Evolutionary conservation across 2,329 filamentous ascomycete genomes (phyloP).

Genomic region (Neocucurbitaria cava): DNA sequence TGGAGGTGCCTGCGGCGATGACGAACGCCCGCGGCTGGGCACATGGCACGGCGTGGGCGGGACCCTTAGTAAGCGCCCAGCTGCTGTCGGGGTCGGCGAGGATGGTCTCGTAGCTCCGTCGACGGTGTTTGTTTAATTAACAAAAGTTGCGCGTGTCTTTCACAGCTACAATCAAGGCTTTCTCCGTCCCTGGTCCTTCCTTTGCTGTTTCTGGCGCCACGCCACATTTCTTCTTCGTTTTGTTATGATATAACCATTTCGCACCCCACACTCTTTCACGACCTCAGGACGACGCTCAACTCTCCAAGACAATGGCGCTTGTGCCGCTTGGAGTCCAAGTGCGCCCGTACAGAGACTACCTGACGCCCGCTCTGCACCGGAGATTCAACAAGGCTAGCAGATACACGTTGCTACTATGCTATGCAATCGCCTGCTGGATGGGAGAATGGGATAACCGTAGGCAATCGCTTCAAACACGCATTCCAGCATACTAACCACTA

Average conservation of each 20-base stretch:
- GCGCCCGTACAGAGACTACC: constrained; percentile 83
- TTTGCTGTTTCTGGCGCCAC: constrained; percentile 13
- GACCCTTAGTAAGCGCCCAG: constrained; percentile 19
- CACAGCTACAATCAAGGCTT: constrained; percentile 9
- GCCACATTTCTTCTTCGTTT: constrained; percentile 7
- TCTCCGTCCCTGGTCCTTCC: constrained; percentile 1
- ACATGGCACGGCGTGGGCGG: constrained; percentile 21
- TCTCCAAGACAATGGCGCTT: constrained; percentile 31
- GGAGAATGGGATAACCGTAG: constrained; percentile 70
- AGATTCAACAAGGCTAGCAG: constrained; percentile 82
- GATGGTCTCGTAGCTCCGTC: constrained; percentile 20
- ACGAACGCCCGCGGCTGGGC: constrained; percentile 27
- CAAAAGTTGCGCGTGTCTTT: constrained; percentile 21
- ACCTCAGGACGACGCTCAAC: constrained; percentile 22
- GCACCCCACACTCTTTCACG: constrained; percentile 31
- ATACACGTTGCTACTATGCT: constrained; percentile 74
- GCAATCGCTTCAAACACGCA: constrained; percentile 44
- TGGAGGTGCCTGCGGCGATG: constrained; percentile 37
- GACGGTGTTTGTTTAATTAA: constrained; percentile 38
- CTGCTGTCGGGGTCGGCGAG: constrained; percentile 23
- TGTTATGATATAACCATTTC: constrained; percentile 34
- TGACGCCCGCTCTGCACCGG: constrained; percentile 86
- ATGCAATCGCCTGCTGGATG: constrained; percentile 73
- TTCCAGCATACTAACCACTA: constrained; percentile 19
- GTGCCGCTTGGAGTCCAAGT: constrained; percentile 47